phyloP scores from a whole-genome alignment of 2,329 filamentous ascomycete species.

The Aspergillus calidoustus region DNA sequence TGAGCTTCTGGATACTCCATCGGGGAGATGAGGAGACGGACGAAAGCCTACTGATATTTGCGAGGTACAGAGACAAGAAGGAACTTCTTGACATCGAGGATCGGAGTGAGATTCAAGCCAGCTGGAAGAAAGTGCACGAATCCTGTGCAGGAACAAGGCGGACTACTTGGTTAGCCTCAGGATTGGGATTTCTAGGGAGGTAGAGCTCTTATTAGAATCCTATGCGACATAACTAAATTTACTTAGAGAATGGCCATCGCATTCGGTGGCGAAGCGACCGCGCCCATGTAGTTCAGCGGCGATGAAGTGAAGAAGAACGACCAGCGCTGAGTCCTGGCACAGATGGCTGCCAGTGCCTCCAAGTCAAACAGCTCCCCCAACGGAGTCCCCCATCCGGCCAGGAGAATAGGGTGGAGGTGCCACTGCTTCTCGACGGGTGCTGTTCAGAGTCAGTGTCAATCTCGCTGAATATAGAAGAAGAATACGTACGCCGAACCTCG shows the following conservation, averaged over 20 bases:
- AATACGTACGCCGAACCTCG: background rate
- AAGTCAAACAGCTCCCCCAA: conserved; percentile 1
- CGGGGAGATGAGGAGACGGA: background rate
- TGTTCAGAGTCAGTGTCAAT: background rate
- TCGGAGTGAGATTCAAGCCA: background rate
- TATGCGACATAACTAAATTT: no score
- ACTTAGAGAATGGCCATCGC: background rate
- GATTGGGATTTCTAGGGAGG: background rate
- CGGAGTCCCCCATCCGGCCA: background rate
- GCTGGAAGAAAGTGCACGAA: background rate
- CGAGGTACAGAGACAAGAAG: background rate
- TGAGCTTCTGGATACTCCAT: background rate
- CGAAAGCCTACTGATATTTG: background rate
- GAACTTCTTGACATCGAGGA: background rate
- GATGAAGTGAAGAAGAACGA: background rate
- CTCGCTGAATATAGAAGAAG: background rate
- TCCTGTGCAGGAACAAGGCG: background rate
- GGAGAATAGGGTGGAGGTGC: background rate
- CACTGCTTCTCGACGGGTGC: background rate
- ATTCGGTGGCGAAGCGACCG: conserved; percentile 2
- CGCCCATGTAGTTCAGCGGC: background rate
- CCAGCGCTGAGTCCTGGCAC: background rate
- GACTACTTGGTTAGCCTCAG: background rate
- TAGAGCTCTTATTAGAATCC: background rate
- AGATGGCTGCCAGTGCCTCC: background rate